Evolutionary conservation across 2,329 filamentous ascomycete genomes (phyloP).

Genomic region (Xylariaceae sp.): DNA sequence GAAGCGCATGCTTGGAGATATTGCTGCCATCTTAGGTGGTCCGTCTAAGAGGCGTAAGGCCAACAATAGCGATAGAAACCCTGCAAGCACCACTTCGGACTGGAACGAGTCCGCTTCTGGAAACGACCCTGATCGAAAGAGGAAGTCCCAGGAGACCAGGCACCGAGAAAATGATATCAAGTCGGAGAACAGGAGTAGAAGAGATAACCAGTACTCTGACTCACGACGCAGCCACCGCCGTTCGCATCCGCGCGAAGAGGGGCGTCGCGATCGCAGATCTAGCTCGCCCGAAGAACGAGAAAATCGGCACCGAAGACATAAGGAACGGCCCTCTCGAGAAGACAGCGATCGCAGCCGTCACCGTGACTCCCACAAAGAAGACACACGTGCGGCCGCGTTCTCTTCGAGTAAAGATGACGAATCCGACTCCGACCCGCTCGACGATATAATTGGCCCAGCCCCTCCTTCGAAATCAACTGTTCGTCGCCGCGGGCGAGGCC

Average conservation of each 20-base stretch:
- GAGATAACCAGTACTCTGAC: conserved; percentile 35
- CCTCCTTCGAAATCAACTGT: conserved; percentile 56
- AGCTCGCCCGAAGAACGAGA: conserved; percentile 14
- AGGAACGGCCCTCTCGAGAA: conserved; percentile 9
- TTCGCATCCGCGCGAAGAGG: conserved; percentile 21
- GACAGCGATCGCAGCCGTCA: neutral
- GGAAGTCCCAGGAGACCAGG: conserved; percentile 12
- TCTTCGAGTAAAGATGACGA: conserved; percentile 31
- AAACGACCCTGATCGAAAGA: conserved; percentile 27
- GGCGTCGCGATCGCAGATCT: conserved; percentile 15
- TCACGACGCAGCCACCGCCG: conserved; percentile 11
- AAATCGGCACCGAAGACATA: conserved; percentile 20
- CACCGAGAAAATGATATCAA: conserved; percentile 31
- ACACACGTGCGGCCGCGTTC: neutral
- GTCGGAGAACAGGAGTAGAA: conserved; percentile 33
- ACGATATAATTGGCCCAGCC: conserved; percentile 78
- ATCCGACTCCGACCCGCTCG: conserved; percentile 73
- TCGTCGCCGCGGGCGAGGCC: conserved; percentile 74
- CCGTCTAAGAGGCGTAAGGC: conserved; percentile 47
- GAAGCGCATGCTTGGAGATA: conserved; percentile 65
- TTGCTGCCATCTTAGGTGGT: conserved; percentile 63
- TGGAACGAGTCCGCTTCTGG: conserved; percentile 19
- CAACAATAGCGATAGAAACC: conserved; percentile 33
- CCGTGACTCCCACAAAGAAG: neutral
- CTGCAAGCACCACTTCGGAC: conserved; percentile 12